These are phyloP conservation scores for Diversispora eburnea DNA, from an alignment of 192 early-diverging fungal genomes.

Conservation along the genomic window DNA sequence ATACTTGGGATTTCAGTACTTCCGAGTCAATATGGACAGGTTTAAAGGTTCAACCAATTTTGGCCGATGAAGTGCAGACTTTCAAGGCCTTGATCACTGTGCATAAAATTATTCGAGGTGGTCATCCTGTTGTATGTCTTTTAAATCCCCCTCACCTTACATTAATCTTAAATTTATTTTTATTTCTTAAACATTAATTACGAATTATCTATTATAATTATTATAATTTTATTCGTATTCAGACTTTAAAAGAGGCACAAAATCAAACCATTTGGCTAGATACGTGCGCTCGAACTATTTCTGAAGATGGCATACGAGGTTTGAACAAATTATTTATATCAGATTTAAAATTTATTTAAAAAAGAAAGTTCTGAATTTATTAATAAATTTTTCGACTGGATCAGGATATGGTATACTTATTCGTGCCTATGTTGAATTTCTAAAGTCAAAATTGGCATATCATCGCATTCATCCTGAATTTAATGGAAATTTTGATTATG, in stretches of 20 bases:
- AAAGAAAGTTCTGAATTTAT: not conserved
- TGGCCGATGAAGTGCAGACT: slow-evolving; percentile 91
- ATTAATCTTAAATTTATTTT: too few relatives aligned
- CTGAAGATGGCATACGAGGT: slow-evolving; percentile 46
- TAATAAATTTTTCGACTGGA: not conserved
- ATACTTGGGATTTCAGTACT: slow-evolving; percentile 90
- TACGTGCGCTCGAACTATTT: slow-evolving; percentile 52
- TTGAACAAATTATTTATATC: not conserved
- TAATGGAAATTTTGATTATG: slow-evolving; percentile 93
- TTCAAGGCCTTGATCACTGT: slow-evolving; percentile 93
- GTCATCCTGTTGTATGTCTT: slow-evolving; percentile 70
- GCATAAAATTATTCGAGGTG: slow-evolving; percentile 94
- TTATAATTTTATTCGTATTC: not conserved
- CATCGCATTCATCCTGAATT: slow-evolving; percentile 90
- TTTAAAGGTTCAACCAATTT: slow-evolving; percentile 81
- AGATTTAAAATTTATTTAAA: not conserved
- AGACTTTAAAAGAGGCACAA: slow-evolving; percentile 82
- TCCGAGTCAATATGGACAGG: slow-evolving; percentile 82
- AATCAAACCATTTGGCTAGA: slow-evolving; percentile 83
- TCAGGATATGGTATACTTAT: slow-evolving; percentile 80
- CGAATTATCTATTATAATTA: too few relatives aligned
- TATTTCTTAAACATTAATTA: too few relatives aligned
- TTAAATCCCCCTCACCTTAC: not conserved
- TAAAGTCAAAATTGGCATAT: slow-evolving; percentile 88
- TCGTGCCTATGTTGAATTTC: slow-evolving; percentile 83